Evolutionary conservation across 2,329 filamentous ascomycete species (phyloP), one percentile per base, ranked within the genome.

Genomic region (Aspergillus latus): DNA sequence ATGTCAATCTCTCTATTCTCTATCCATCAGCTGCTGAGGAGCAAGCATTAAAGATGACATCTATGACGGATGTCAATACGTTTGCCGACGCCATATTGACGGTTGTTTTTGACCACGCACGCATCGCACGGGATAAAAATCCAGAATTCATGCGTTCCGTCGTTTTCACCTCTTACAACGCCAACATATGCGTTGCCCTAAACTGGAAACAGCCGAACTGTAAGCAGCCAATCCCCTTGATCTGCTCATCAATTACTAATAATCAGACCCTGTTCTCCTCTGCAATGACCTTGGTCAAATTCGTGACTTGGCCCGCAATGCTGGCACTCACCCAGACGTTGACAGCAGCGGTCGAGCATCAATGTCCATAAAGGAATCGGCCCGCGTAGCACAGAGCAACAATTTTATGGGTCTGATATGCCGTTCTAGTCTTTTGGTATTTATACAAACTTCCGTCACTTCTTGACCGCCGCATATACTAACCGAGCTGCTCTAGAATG

Each of bases 151-250:
- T 94, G 64, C 83, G 92, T 40, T 96, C 90, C 9, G 88, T 99
- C 51, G 90, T 97, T 9, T 97, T 99, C 72, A 95, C 90, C 66
- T 96, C 91, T 21, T 96, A 93, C 74, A 97, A 96, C 70, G 82
- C 90, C 10, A 88, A 88, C 61, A 84, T 97, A 16, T 99, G 94
- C 75, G 95, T 90, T 13, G 92, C 93, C 4, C 77, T 99, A 66
- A 99, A 99, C 75, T 99, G 94, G 94, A 99, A 99, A 74, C 94
- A 99, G 73, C 94, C 94, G 2, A 99, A 97, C 70, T 99, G 85
- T 87, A 71, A 76, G 83, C 76, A 21, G 21, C 15, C 8, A 28
- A 32, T 16, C 30, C 5, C 28, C 13, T 16, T 30, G 7, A 21
- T 8, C 21, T 21, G 21, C 21, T 21, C 21, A 21, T 21, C n/a